Evolutionary conservation across 2,329 filamentous ascomycete species (phyloP), one percentile per base, ranked within the genome.

Genomic region (Penicillium sclerotigenum): DNA sequence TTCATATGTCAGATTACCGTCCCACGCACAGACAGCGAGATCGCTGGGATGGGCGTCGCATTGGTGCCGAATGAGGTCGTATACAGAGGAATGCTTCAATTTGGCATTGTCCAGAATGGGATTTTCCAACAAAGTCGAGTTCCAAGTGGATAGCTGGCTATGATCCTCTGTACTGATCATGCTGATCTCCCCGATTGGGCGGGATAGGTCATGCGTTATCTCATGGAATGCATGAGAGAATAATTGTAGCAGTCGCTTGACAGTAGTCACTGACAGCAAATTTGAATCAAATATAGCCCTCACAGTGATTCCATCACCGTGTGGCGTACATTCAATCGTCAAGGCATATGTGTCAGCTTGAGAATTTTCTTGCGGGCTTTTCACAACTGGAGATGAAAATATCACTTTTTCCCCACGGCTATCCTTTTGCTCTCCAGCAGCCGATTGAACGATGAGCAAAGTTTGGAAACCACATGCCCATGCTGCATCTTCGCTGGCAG

Each of bases 1-100:
- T 5, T 29, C 28, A 8, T 29, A 29, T 29, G 28, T 29, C 28
- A 29, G 9, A 29, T 29, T 29, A 8, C 28, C 28, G 28, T 29
- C 28, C 28, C 28, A 29, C 28, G 28, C 28, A 29, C 5, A 29
- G 7, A 29, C 8, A 9, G 28, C 28, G 28, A 13, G 20, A 16
- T 51, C 36, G 31, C 52, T 37, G 14, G 42, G 52, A 10, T 61
- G 50, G 26, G 58, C 20, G n/a, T 56, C 42, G 2, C 47, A n/a
- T 1, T 65, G 46, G 13, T 47, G n/a, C 9, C 33, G 33, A 7
- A 60, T 18, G 34, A 49, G 40, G 49, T 42, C 20, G 59, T 36
- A 26, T 11, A 41, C 38, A 14, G 38, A 24, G 28, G 5, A 29
- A 24, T 6, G 11, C 5, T 7, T 24, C 20, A 2, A 8, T 22